Evolutionary conservation across 1,139 yeast species (phyloP), one percentile per base, ranked within the genome.

Genomic region (Geotrichum bryndzae): DNA sequence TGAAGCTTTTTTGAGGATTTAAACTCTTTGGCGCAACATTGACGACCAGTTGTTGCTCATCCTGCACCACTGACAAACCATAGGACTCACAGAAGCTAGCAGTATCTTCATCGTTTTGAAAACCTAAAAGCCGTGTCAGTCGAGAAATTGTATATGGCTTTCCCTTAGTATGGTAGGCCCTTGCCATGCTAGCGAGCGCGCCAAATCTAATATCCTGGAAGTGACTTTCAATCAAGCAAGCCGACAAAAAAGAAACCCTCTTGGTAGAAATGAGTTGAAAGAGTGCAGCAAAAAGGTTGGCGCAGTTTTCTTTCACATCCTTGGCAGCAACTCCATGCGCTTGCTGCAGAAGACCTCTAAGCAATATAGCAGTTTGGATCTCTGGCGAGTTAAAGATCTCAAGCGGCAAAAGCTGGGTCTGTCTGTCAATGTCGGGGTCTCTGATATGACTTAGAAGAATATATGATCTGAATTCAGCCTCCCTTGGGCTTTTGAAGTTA

Each of bases 391-490:
- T 72, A 53, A 85, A 79, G 2, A 94, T 78, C 1, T 78, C 71
- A 3, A 67, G 65, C 0, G 98, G 97, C 51, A 92, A 74, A 10
- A 79, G 78, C 72, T 90, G 96, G 8, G 88, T 73, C 65, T 84
- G 90, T 63, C 91, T 79, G 67, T 90, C 97, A 53, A 90, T 77
- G 69, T 91, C 98, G 0, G 96, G 87, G 70, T 94, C 98, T 67
- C 90, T 79, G 8, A 90, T 76, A 68, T 90, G 95, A 69, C 94
- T 85, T 45, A 95, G 71, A 23, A 94, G 76, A 66, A 91, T 88
- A 72, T 92, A 95, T 0, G 97, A 92, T 65, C 97, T 81, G 70
- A 95, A 90, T 72, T 95, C 99, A 0, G 98, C 89, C 74, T 95
- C 99, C 68, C 88, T 88, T 0, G 95, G 91, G 60, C 89, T 83